Evolutionary conservation across 805 yeast genomes (phyloP), one percentile per base, ranked within the genome.

Genomic region (Sugiyamaella boreocaroliniensis): DNA sequence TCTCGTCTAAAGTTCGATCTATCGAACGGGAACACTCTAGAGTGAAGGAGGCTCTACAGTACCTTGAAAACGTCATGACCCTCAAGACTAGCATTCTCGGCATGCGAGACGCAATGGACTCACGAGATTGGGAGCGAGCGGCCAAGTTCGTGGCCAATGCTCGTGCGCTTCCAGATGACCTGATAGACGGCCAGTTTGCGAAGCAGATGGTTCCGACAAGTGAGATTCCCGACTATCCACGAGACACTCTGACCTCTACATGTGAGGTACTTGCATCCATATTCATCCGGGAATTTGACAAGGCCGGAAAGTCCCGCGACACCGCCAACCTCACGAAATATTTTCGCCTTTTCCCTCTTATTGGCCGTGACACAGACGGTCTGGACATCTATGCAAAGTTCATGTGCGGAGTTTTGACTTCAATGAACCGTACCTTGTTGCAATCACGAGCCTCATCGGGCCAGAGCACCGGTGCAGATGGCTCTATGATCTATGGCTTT

Each of bases 261-360:
- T 76, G 81, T 3, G 71, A 69, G 1, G 76, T 81, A 40, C 72
- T 93, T 53, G 81, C 79, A 4, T 64, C 65, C 0, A 68, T 80
- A 2, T 89, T 90, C 61, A 69, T 74, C 37, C 63, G 71, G 10
- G 83, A 83, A 58, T 93, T 93, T 68, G 76, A 76, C 46, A 74
- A 75, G 43, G 95, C 97, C 0, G 85, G 97, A 1, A 67, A 70
- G 10, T 69, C 71, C 0, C 80, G 79, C 50, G 81, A 88, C 60
- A 87, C 87, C 51, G 82, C 79, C 45, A 75, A 80, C 51, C 71
- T 93, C 50, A 87, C 97, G 0, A 74, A 82, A 52, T 87, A 82
- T 65, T 93, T 92, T 71, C 85, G 86, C 61, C 71, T 89, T 60
- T 92, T 93, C 65, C 99, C 99, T 10, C 72, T 90, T 50, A 83